Evolutionary conservation across 1,284 basidiomycete genomes (phyloP), one percentile per base, ranked within the genome.

Genomic region (Leccinum ponderosum): DNA sequence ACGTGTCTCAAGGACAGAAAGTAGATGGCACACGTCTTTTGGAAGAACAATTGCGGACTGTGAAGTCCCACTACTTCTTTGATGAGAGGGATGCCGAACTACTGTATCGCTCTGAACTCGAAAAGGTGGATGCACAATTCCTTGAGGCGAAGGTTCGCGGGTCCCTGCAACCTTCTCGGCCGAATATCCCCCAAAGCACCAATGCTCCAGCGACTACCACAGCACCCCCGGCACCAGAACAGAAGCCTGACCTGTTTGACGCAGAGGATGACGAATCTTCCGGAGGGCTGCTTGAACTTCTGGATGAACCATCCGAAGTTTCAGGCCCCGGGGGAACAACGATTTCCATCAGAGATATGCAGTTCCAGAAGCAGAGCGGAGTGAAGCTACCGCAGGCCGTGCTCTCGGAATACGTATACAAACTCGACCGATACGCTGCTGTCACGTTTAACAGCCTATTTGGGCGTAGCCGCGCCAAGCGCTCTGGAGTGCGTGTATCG

Each of bases 281-380:
- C 31, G 86, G 81, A 6, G 91, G 90, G 7, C 72, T 98, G 53
- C 86, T 98, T 64, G 89, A 86, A 55, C 79, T 97, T 63, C 81
- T 98, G 42, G 91, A 97, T 53, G 84, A 84, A 59, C 83, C 87
- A 5, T 73, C 80, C 1, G 81, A 79, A 25, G 80, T 84, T 62
- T 78, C 80, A 2, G 83, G 80, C 22, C 73, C 79, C 8, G 70
- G 79, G 55, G 92, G 90, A 29, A 82, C 79, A 2, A 82, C 81
- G 4, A 79, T 95, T 56, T 76, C 70, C 22, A 75, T 95, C 50
- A 87, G 89, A 20, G 86, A 94, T 62, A 90, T 97, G 87, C 76
- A 83, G 12, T 80, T 91, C 44, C 91, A 92, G 1, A 97, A 92
- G 75, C 87, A 91, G 67, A 90, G 89, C 80, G 87, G 91, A 42